Base-by-base conservation (phyloP, 2,329 filamentous ascomycete genomes). In the Monilinia fructicola region DNA sequence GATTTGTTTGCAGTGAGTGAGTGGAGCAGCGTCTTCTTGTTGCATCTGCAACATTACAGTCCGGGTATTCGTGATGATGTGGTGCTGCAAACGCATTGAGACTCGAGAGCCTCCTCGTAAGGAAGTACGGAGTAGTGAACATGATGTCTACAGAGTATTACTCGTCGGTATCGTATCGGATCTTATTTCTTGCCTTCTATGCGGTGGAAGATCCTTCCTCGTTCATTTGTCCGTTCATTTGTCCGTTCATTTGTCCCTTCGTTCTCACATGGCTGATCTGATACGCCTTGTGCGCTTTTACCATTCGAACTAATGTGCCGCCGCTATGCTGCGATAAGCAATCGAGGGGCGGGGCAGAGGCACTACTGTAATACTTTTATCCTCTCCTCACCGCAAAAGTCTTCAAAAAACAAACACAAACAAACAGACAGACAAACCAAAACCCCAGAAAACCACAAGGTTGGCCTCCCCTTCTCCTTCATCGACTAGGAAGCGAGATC, bases 241-340 rank as follows among this genome's bases (percentile, higher is more conserved):
- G n/a, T n/a, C n/a, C 18, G 18, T 35, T 46, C 42, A 46, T 44
- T 64, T 40, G 28, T 26, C 28, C 62, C 40, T 38, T 64, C 26
- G 38, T 55, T 44, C 61, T 56, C 40, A 44, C 53, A 44, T 53
- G 50, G 50, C 44, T 10, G 18, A 48, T 44, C 52, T 26, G 53
- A 58, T 56, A 42, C 53, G 62, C 62, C 42, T 28, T 64, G 62
- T 64, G 62, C 62, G 42, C 53, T n/a, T 56, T 55, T 42, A 48
- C 40, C 40, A 12, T 40, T 16, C 46, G 50, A 31, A 26, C 42
- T 59, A 58, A 46, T 35, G 26, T 59, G 55, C 55, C 26, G 42
- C 48, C 35, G 18, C 60, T 44, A 54, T 31, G 38, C 48, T 54
- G 50, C 61, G 61, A 64, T 64, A 64, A 55, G 50, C 52, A 55